These are phyloP conservation scores for Debaryomyces psychrophilus DNA, from an alignment of 1,139 yeast genomes.

Conservation along the genomic window DNA sequence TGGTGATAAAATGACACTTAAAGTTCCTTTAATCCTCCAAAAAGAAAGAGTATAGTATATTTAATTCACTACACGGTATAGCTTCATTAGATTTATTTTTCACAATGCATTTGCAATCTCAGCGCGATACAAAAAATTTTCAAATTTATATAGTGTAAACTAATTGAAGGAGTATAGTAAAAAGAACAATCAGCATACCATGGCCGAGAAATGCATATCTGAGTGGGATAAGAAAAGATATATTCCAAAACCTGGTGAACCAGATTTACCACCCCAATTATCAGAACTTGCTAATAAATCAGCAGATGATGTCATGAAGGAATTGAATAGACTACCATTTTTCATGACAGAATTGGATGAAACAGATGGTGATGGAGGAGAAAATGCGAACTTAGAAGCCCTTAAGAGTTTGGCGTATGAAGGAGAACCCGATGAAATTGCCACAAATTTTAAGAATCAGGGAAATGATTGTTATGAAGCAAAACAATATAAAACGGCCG, in stretches of 20 bases:
- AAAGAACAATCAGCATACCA: background rate
- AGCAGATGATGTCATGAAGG: slow-evolving; percentile 76
- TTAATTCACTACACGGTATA: background rate
- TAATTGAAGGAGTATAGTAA: no score
- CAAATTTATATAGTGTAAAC: background rate
- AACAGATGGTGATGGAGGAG: slow-evolving; percentile 77
- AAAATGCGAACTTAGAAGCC: slow-evolving; percentile 79
- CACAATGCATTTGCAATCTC: slow-evolving; percentile 9
- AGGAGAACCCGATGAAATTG: slow-evolving; percentile 93
- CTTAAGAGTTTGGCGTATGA: slow-evolving; percentile 90
- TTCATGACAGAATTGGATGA: slow-evolving; percentile 90
- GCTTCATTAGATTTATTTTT: slow-evolving; percentile 1
- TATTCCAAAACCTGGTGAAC: slow-evolving; percentile 76
- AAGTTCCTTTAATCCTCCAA: slow-evolving; percentile 37
- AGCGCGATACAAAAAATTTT: slow-evolving; percentile 8
- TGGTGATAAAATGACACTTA: slow-evolving; percentile 30
- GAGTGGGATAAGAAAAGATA: slow-evolving; percentile 62
- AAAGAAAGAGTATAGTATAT: slow-evolving; percentile 12
- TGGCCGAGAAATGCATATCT: slow-evolving; percentile 31
- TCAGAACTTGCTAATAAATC: slow-evolving; percentile 66
- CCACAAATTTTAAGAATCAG: slow-evolving; percentile 85
- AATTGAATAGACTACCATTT: slow-evolving; percentile 83
- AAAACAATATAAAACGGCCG: slow-evolving; percentile 74
- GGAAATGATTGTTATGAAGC: slow-evolving; percentile 85
- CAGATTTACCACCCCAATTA: slow-evolving; percentile 81